These are phyloP conservation scores for Capsella bursapastoris DNA, from an alignment of 345 rosid genomes.

Conservation along the genomic window DNA sequence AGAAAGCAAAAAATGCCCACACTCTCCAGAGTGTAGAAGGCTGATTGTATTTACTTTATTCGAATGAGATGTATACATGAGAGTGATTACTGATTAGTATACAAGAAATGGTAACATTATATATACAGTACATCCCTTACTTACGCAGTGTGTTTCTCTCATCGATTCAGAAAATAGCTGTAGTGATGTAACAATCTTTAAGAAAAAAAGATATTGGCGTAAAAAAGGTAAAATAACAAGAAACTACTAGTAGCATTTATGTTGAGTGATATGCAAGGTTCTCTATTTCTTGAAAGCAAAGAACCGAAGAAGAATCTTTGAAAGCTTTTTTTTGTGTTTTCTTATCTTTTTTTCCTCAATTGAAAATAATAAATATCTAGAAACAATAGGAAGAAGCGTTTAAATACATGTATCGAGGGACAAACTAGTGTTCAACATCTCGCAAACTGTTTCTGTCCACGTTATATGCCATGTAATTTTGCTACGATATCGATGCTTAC, in stretches of 20 bases:
- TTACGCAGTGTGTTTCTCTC: neutral
- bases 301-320: neutral
- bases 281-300: constrained; percentile 22
- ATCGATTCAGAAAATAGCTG: neutral
- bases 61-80: too few relatives aligned
- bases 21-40: too few relatives aligned
- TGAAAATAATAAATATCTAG: too few relatives aligned
- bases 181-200: neutral
- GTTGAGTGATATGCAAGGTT: constrained; percentile 43
- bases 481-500: too few relatives aligned
- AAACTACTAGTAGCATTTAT: neutral
- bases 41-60: too few relatives aligned
- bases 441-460: too few relatives aligned
- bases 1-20: neutral
- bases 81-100: too few relatives aligned
- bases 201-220: neutral
- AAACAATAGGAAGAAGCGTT: neutral
- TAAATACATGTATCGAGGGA: neutral
- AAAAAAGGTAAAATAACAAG: neutral
- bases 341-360: too few relatives aligned
- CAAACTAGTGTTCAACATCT: neutral
- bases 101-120: too few relatives aligned
- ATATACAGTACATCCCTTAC: too few relatives aligned
- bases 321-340: neutral
- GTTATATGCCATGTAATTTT: too few relatives aligned